Base-by-base conservation (phyloP, 192 early-diverging fungal genomes). In the Backusella westeae region DNA sequence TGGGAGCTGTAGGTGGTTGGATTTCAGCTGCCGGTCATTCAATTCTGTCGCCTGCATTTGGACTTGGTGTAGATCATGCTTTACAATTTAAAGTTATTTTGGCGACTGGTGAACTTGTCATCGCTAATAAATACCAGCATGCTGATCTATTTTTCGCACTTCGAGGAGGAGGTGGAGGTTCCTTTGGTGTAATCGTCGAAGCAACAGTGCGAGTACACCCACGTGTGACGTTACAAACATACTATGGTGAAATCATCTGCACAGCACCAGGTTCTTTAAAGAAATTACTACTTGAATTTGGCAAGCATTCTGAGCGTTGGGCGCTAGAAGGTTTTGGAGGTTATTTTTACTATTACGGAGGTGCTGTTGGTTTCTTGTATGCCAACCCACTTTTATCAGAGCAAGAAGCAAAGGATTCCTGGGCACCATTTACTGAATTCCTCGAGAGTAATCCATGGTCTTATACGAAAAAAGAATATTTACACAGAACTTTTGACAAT, bases 71-170 rank as follows among this genome's bases (percentile, higher is more conserved):
- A 5, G 89, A 90, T 75, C 77, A 83, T 52, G 82, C 86, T 44
- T 65, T 90, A 39, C 78, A 89, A 71, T 86, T 85, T 71, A 78
- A 76, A 53, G 78, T 91, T 6, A 80, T 91, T 21, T 81, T 69
- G 1, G 80, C 87, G 1, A 69, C 81, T 70, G 87, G 87, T 2
- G 66, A 80, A 34, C 1, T 84, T 15, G 34, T 68, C 1, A 72
- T 73, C 44, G 80, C 80, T 21, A 89, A 87, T 81, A 29, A 53
- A 10, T 75, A 74, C 41, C 72, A 77, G 29, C 81, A 91, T 72
- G 26, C 72, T 6, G 91, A 92, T 77, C 73, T 93, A 19, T 92
- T 89, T 69, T 92, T 81, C 79, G 89, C 90, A 0, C 66, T 91
- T 3, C 78, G 89, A 44, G 91, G 90, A n/a, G 91, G 86, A 12